These are phyloP conservation scores for Panaeolus papilionaceus DNA, from an alignment of 768 basidiomycete genomes.

Conservation along the genomic window DNA sequence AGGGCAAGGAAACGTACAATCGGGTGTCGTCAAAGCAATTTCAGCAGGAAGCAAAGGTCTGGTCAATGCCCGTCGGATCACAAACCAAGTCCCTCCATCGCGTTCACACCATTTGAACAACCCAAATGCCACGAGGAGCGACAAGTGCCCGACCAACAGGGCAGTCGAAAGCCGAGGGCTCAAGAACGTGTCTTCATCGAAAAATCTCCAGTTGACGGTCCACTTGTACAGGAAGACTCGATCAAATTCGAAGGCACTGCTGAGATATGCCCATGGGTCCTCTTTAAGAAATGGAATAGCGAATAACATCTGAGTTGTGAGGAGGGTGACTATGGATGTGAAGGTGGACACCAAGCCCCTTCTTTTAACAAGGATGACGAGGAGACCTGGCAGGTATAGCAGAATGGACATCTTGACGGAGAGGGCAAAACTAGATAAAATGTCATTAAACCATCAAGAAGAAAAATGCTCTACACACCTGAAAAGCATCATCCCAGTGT, in stretches of 20 bases:
- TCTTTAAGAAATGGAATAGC: conserved; percentile 74
- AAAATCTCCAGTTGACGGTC: conserved; percentile 98
- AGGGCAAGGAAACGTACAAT: conserved; percentile 52
- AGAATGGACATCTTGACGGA: conserved; percentile 96
- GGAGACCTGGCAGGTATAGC: conserved; percentile 87
- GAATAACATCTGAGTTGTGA: conserved; percentile 61
- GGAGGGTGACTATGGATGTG: conserved; percentile 55
- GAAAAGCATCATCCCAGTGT: conserved; percentile 69
- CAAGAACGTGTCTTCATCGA: conserved; percentile 80
- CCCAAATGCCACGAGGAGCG: conserved; percentile 68
- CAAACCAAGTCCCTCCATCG: conserved; percentile 68
- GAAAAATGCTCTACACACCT: conserved; percentile 54
- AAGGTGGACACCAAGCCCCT: conserved; percentile 61
- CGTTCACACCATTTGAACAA: conserved; percentile 75
- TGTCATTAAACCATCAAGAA: conserved; percentile 14
- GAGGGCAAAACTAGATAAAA: conserved; percentile 66
- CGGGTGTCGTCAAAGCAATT: conserved; percentile 52
- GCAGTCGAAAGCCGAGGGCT: conserved; percentile 62
- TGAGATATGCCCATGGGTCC: conserved; percentile 69
- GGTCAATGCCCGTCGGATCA: conserved; percentile 61
- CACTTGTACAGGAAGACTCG: conserved; percentile 93
- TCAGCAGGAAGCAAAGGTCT: conserved; percentile 58
- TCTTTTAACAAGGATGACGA: conserved; percentile 82
- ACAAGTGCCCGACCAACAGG: conserved; percentile 72
- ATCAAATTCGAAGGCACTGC: conserved; percentile 83